Evolutionary conservation across 805 yeast genomes (phyloP).

Genomic region (Lachancea meyersii): DNA sequence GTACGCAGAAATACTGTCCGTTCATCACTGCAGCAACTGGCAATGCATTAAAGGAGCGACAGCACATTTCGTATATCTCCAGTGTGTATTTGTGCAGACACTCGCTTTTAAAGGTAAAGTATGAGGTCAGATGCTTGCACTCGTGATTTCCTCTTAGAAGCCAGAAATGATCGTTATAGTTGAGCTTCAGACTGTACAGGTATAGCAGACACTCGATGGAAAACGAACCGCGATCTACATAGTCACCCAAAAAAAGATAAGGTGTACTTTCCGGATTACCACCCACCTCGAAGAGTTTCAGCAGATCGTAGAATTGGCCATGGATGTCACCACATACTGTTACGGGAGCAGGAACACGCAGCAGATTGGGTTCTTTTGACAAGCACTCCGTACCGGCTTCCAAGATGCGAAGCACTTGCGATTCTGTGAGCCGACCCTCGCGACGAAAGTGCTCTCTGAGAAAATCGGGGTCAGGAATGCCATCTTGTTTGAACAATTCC

Average conservation of each 20-base stretch:
- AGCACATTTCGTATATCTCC: conserved; percentile 62
- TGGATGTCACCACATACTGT: conserved; percentile 97
- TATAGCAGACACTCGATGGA: conserved; percentile 77
- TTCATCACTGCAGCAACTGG: conserved; percentile 94
- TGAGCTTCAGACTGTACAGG: conserved; percentile 71
- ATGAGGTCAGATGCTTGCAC: conserved; percentile 85
- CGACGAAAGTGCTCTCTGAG: conserved; percentile 64
- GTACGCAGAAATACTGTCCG: conserved; percentile 90
- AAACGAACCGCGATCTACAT: conserved; percentile 90
- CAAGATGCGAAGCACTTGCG: conserved; percentile 65
- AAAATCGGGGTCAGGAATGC: conserved; percentile 67
- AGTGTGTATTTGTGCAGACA: conserved; percentile 76
- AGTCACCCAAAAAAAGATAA: conserved; percentile 85
- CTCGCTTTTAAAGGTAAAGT: conserved; percentile 88
- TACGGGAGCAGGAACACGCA: conserved; percentile 83
- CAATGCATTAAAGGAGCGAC: conserved; percentile 73
- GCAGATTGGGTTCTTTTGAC: conserved; percentile 66
- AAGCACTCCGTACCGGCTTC: conserved; percentile 58
- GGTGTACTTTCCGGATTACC: conserved; percentile 77
- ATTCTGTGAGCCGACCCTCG: conserved; percentile 74
- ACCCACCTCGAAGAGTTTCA: conserved; percentile 88
- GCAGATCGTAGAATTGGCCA: conserved; percentile 86
- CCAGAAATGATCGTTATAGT: conserved; percentile 67
- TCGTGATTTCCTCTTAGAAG: conserved; percentile 93
- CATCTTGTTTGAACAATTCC: conserved; percentile 56